Conservation (phyloP, 257 asterid species). For the Nicotiana tomentosiformis region DNA sequence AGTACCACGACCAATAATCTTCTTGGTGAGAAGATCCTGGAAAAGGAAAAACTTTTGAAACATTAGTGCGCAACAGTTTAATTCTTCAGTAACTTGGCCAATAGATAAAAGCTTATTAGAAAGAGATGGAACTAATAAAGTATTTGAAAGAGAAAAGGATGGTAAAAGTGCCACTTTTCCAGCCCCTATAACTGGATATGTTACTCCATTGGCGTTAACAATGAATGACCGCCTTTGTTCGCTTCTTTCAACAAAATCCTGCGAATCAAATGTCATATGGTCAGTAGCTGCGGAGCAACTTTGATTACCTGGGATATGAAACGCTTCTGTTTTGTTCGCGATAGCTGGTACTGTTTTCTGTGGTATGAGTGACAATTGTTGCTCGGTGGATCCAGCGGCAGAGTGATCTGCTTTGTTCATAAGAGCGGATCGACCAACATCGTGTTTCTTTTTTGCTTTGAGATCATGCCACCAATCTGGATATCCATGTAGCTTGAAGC, state of each 20-base stretch:
- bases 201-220: neutral
- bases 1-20: constrained; percentile 13
- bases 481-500: neutral
- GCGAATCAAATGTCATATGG: neutral
- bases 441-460: neutral
- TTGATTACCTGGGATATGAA: neutral
- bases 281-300: neutral
- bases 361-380: neutral
- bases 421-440: neutral
- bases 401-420: too few relatives aligned
- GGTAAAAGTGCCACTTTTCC: neutral
- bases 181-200: constrained; percentile 4
- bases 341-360: neutral
- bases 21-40: constrained; percentile 1
- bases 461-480: constrained; percentile 10
- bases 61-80: neutral
- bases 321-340: neutral
- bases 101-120: neutral
- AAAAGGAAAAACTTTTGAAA: neutral
- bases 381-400: too few relatives aligned
- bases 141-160: neutral
- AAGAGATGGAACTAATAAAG: neutral
- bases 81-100: neutral
- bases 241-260: neutral
- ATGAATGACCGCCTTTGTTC: neutral